Evolutionary conservation across 306 rosid species (phyloP), one percentile per base, ranked within the genome.

Genomic region (Fragaria vesca): DNA sequence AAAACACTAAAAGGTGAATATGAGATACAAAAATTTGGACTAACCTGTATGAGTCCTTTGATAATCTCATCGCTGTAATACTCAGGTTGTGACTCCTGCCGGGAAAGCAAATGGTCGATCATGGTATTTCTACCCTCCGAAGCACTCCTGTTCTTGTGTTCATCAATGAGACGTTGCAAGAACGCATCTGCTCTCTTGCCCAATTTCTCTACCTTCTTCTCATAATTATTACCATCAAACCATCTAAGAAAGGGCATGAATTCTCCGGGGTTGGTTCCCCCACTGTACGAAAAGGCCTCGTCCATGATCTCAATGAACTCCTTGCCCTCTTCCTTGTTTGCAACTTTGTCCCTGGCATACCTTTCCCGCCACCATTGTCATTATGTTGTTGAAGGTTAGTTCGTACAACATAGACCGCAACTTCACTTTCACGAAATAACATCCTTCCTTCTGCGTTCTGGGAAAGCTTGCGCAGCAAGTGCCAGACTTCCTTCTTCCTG

Each of bases 301-400:
- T 66, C 21, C 61, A 85, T 78, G 1, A 76, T 36, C 4, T 83
- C 85, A 30, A 81, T 76, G 51, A 90, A 88, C 43, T 42, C 58
- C 76, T 20, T 66, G 0, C 86, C 89, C 42, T 88, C 90, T 10
- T 79, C 81, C 28, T 47, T 52, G 46, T 76, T 10, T 24, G 32
- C 36, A 4, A 55, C 81, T 12, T n/a, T 77, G 0, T 83, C 81
- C 2, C 88, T 86, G 24, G 79, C 88, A 40, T 81, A 88, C 46
- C 89, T 79, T 90, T 0, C 92, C 95, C 0, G 89, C 83, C 5
- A 85, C 88, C 95, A 86, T 90, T 50, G 87, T 85, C 85, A 88
- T 83, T 60, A 88, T 65, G 5, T 66, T 82, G 79, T 88, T 90
- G 21, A 90, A 86, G 7, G 91, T 88, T 5, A 88, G 54, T 4